Evolutionary conservation across 2,329 filamentous ascomycete species (phyloP).

Genomic region (Fusarium beomiforme): DNA sequence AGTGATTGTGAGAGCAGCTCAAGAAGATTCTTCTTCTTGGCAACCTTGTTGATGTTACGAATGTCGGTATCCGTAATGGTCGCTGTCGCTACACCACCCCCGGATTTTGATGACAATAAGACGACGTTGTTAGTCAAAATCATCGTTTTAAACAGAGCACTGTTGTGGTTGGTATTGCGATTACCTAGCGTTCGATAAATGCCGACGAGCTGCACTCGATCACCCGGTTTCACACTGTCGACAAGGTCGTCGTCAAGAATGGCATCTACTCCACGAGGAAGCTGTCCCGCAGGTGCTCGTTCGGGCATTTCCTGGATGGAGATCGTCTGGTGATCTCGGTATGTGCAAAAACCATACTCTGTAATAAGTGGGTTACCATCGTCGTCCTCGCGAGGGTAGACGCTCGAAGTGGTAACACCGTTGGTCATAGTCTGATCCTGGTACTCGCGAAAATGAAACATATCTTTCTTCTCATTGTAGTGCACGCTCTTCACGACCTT

Average conservation of each 20-base stretch:
- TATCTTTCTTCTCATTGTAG: conserved; percentile 87
- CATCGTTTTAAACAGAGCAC: conserved; percentile 92
- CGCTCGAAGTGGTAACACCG: conserved; percentile 86
- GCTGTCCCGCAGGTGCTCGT: conserved; percentile 90
- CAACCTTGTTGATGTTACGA: conserved; percentile 96
- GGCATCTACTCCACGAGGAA: conserved; percentile 94
- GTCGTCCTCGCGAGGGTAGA: conserved; percentile 94
- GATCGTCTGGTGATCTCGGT: conserved; percentile 96
- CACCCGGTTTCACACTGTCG: conserved; percentile 92
- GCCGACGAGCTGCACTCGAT: conserved; percentile 96
- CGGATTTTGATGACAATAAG: conserved; percentile 93
- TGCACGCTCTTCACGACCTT: conserved; percentile 99
- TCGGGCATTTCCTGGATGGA: conserved; percentile 99
- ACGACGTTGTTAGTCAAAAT: conserved; percentile 96
- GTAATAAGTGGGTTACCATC: conserved; percentile 92
- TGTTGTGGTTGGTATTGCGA: conserved; percentile 88
- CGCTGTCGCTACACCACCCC: conserved; percentile 90
- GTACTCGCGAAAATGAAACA: conserved; percentile 91
- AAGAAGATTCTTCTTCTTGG: conserved; percentile 94
- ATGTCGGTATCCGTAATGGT: conserved; percentile 97
- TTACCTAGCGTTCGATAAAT: conserved; percentile 95
- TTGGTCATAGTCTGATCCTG: conserved; percentile 97
- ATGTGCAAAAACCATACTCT: conserved; percentile 95
- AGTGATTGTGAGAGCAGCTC: conserved; percentile 93
- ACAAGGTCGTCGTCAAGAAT: conserved; percentile 97